Conservation (phyloP, 768 basidiomycete genomes). For the Boletus bicolor region DNA sequence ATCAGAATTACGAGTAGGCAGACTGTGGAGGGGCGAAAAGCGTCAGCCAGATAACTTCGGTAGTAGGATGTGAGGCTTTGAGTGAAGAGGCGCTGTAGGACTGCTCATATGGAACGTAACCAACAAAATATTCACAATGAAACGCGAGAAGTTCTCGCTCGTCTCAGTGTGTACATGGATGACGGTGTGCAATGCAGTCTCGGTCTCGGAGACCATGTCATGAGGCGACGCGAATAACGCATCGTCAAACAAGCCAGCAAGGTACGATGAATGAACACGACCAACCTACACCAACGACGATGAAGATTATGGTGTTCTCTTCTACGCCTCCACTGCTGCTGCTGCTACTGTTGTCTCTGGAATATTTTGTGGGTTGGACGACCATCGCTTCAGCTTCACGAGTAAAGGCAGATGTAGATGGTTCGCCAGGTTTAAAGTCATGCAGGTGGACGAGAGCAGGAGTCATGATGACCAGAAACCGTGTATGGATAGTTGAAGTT, state of each 20-base stretch:
- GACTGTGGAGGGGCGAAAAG: constrained; percentile 9
- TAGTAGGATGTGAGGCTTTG: neutral
- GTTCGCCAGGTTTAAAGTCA: neutral
- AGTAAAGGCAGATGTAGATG: neutral
- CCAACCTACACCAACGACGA: constrained; percentile 26
- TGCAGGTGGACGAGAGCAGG: constrained; percentile 5
- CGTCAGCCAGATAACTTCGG: constrained; percentile 9
- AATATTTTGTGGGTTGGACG: neutral
- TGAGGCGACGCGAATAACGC: neutral
- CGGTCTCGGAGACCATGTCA: neutral
- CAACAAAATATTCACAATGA: neutral
- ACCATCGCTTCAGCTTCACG: constrained; percentile 2
- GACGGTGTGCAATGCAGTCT: neutral
- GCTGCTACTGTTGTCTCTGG: constrained; percentile 7
- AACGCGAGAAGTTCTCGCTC: neutral
- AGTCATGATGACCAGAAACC: constrained; percentile 5
- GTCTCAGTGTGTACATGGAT: neutral
- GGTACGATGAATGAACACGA: constrained; percentile 6
- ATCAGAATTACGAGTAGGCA: constrained; percentile 23
- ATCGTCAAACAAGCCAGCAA: constrained; percentile 1
- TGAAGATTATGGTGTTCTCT: constrained; percentile 20
- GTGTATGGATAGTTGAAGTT: constrained; percentile 6
- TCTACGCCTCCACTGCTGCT: constrained; percentile 4
- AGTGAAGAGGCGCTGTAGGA: neutral
- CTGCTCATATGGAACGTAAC: neutral